A percentile compares a stretch with the other conserved stretches of the same genome.
Conservation (phyloP, 441 rosid species). For the Mallotus japonicus region DNA sequence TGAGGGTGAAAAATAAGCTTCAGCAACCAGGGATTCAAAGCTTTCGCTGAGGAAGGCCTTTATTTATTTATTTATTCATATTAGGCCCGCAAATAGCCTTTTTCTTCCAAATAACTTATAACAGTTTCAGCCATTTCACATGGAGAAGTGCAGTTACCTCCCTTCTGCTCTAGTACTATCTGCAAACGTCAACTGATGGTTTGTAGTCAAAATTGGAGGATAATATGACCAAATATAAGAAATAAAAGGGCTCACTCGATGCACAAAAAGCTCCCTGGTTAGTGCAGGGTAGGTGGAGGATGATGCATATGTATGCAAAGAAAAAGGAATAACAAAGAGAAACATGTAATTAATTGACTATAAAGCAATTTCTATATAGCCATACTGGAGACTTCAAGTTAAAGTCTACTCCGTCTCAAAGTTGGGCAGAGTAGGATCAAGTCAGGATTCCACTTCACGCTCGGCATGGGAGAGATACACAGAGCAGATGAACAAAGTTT, state of each 20-base stretch:
- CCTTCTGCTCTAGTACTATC: constrained; percentile 50
- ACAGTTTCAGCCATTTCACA: constrained; percentile 67
- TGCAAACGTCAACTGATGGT: constrained; percentile 29
- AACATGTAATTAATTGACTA: no score
- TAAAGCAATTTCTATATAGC: neutral
- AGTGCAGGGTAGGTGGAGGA: no score
- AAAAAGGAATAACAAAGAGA: no score
- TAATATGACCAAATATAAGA: neutral
- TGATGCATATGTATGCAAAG: no score
- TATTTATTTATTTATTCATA: neutral
- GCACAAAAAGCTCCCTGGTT: no score
- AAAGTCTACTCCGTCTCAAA: neutral
- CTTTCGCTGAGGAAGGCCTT: neutral
- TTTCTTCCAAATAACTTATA: constrained; percentile 55
- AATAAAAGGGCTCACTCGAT: neutral
- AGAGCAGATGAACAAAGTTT: neutral
- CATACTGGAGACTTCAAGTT: neutral
- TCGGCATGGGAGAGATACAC: neutral
- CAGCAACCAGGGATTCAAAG: constrained; percentile 9
- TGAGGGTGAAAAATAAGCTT: neutral
- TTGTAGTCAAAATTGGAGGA: constrained; percentile 4
- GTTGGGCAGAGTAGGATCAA: neutral
- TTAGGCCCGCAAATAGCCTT: constrained; percentile 61
- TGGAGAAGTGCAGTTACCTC: constrained; percentile 41
- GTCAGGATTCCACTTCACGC: neutral